Percentiles rank a stretch among this genome's conserved stretches.
These are phyloP conservation scores for Aspergillus sclerotioniger DNA, from an alignment of 495 filamentous ascomycete species.

Conservation along the genomic window DNA sequence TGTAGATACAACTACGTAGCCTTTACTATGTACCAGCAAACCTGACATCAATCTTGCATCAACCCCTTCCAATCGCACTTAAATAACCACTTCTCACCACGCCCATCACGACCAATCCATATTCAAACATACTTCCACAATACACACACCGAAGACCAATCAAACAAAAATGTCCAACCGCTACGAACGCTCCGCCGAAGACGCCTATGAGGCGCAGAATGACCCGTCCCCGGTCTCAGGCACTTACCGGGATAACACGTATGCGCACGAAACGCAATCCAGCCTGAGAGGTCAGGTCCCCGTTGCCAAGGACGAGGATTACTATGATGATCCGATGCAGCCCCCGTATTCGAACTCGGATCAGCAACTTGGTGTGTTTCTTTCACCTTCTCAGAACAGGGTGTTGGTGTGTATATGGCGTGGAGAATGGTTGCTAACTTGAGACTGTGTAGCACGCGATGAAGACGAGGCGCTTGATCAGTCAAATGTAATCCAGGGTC, in stretches of 20 bases:
- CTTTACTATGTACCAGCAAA: too few relatives aligned
- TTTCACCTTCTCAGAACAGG: not conserved
- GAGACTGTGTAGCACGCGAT: constrained; percentile 18
- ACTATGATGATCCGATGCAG: constrained; percentile 26
- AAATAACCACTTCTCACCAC: too few relatives aligned
- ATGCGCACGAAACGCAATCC: constrained; percentile 17
- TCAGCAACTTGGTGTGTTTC: constrained; percentile 23
- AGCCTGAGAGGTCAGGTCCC: constrained; percentile 13
- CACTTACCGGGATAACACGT: constrained; percentile 18
- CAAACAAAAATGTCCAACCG: constrained; percentile 16
- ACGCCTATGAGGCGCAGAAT: constrained; percentile 28
- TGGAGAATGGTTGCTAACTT: not conserved
- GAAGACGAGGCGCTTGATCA: constrained; percentile 27
- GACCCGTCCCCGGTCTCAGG: constrained; percentile 25
- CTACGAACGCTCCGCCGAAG: constrained; percentile 30
- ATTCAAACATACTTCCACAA: too few relatives aligned
- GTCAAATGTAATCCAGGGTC: constrained; percentile 25
- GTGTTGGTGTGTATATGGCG: too few relatives aligned
- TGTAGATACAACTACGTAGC: too few relatives aligned
- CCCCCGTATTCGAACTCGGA: constrained; percentile 24
- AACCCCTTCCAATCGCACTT: not conserved
- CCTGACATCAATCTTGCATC: constrained; percentile 3
- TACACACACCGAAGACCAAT: too few relatives aligned
- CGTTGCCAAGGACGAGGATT: constrained; percentile 10
- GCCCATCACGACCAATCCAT: too few relatives aligned